A percentile compares a stretch with the other conserved stretches of the same genome.
Evolutionary conservation across 345 rosid species (phyloP).

Genomic region (Murraya koenigii): DNA sequence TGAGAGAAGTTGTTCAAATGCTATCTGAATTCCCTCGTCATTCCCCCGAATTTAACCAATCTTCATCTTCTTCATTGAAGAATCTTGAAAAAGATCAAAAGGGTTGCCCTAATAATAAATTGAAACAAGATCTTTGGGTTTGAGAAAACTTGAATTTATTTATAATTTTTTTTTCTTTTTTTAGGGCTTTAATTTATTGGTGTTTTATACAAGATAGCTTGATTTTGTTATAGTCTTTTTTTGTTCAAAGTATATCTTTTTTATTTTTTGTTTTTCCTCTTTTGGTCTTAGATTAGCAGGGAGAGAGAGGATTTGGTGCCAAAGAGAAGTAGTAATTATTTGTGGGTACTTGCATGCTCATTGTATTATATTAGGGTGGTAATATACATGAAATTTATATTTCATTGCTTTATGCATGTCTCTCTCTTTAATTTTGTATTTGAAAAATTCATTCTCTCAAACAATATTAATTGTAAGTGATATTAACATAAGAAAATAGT

Average conservation of each 20-base stretch:
- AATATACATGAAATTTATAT: conserved; percentile 9
- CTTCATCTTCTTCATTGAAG: conserved; percentile 32
- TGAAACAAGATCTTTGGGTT: conserved; percentile 23
- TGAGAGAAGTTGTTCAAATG: conserved; percentile 80
- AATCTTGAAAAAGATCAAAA: conserved; percentile 21
- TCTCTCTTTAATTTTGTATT: not conserved
- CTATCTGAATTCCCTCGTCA: conserved; percentile 42
- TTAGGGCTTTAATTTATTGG: not conserved
- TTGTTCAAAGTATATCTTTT: conserved; percentile 24
- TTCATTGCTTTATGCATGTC: not conserved
- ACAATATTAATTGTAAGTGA: too few species aligned
- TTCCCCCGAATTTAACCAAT: conserved; percentile 12
- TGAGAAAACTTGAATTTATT: not conserved
- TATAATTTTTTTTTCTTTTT: not conserved
- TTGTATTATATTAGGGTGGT: conserved; percentile 10
- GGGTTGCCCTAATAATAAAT: conserved; percentile 2
- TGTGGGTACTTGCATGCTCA: conserved; percentile 10
- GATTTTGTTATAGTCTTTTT: conserved; percentile 17
- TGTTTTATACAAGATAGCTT: conserved; percentile 9
- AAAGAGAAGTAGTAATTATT: conserved; percentile 25
- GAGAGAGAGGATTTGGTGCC: conserved; percentile 5
- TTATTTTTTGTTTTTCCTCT: not conserved
- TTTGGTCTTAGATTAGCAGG: conserved; percentile 3
- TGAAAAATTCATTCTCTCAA: not conserved
- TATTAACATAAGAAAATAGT: too few species aligned